Evolutionary conservation across 1,284 basidiomycete species (phyloP).

Genomic region (Trichosporon sp.): DNA sequence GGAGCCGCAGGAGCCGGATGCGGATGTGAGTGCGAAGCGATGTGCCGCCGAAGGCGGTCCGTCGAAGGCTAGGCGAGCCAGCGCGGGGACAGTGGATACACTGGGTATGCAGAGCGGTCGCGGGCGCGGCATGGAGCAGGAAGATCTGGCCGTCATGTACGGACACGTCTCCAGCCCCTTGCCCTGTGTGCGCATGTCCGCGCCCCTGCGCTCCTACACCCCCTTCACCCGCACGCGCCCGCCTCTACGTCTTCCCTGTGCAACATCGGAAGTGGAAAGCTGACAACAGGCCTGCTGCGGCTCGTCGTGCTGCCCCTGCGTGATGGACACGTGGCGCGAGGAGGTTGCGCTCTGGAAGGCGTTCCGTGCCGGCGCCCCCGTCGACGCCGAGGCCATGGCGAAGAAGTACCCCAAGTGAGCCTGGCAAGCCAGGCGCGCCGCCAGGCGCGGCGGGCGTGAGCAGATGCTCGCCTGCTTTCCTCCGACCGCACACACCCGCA

Average conservation of each 20-base stretch:
- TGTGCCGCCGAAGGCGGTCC: no score
- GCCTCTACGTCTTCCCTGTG: background rate
- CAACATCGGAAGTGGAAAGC: background rate
- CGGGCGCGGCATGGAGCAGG: no score
- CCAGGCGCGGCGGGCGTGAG: no score
- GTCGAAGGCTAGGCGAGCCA: no score
- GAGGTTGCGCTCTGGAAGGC: constrained; percentile 23
- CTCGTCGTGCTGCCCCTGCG: constrained; percentile 22
- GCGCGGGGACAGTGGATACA: no score
- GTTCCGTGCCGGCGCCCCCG: constrained; percentile 11
- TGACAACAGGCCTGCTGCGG: constrained; percentile 21
- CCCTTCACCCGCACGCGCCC: no score
- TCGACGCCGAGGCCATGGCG: constrained; percentile 7
- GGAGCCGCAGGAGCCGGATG: constrained; percentile 14
- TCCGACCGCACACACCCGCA: no score
- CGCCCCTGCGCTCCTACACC: no score
- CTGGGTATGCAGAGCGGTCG: no score
- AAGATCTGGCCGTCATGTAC: background rate
- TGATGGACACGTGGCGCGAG: constrained; percentile 22
- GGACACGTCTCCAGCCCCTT: background rate
- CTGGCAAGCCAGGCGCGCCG: background rate
- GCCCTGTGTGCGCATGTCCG: no score
- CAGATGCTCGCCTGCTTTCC: no score
- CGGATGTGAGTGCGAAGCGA: constrained; percentile 16
- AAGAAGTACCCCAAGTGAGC: constrained; percentile 15